phyloP scores from a whole-genome alignment of 164 flowering plant genomes.

The Buxus sempervirens region DNA sequence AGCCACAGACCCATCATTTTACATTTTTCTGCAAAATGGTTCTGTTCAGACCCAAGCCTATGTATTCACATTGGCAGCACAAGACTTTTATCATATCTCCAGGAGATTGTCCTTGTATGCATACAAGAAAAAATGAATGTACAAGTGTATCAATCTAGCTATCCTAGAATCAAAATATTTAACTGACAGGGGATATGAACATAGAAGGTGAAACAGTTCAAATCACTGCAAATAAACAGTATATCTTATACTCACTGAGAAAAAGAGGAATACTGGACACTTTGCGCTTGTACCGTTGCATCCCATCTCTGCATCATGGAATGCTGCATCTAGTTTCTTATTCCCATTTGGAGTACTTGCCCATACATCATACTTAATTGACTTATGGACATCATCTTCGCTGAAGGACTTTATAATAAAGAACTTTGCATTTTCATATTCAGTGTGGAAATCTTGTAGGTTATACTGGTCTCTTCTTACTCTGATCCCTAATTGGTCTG shows the following conservation, averaged over 20 bases:
- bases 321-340: constrained; percentile 76
- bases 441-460: constrained; percentile 48
- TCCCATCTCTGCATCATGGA: constrained; percentile 44
- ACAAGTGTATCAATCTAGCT: too few relatives aligned
- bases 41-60: too few relatives aligned
- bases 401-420: constrained; percentile 77
- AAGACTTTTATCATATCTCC: too few relatives aligned
- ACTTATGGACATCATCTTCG: constrained; percentile 81
- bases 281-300: constrained; percentile 30
- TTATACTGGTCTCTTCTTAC: constrained; percentile 55
- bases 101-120: too few relatives aligned
- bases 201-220: neutral
- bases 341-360: constrained; percentile 83
- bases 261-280: constrained; percentile 83
- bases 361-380: constrained; percentile 84
- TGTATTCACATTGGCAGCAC: too few relatives aligned
- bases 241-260: constrained; percentile 50
- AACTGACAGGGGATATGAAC: neutral
- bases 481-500: constrained; percentile 25
- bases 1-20: too few relatives aligned
- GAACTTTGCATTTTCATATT: constrained; percentile 68
- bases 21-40: too few relatives aligned
- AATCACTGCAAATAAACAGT: neutral
- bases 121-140: too few relatives aligned
- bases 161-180: neutral